These are phyloP conservation scores for Kernera saxatilis DNA, from an alignment of 345 rosid genomes.

Conservation along the genomic window DNA sequence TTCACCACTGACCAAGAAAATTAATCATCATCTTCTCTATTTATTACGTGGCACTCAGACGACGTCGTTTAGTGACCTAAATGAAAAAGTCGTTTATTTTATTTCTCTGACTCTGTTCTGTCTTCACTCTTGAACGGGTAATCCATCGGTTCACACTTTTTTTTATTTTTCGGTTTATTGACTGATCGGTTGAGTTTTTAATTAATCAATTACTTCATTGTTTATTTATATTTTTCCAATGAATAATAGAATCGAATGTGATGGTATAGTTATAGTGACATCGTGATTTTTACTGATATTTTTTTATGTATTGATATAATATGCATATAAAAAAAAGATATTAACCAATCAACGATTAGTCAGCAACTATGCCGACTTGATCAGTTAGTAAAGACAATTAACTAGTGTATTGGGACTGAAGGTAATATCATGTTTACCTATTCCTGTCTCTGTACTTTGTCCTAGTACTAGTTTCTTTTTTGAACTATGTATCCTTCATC, in stretches of 20 bases:
- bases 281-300: neutral
- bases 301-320: no score
- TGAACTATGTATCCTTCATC: no score
- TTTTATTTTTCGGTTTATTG: neutral
- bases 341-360: no score
- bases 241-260: no score
- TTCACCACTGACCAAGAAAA: neutral
- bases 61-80: neutral
- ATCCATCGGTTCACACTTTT: neutral
- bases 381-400: no score
- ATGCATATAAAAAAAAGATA: no score
- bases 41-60: neutral
- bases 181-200: neutral
- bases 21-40: neutral
- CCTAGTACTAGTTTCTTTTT: no score
- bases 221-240: no score
- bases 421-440: no score
- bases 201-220: neutral
- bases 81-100: neutral
- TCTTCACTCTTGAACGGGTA: neutral
- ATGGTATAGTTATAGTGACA: neutral
- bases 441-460: no score
- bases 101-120: neutral
- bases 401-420: no score
- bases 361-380: no score